A percentile compares a stretch with the other conserved stretches of the same genome.
Conservation (phyloP, 2,329 filamentous ascomycete genomes). For the Mariannaea elegans region DNA sequence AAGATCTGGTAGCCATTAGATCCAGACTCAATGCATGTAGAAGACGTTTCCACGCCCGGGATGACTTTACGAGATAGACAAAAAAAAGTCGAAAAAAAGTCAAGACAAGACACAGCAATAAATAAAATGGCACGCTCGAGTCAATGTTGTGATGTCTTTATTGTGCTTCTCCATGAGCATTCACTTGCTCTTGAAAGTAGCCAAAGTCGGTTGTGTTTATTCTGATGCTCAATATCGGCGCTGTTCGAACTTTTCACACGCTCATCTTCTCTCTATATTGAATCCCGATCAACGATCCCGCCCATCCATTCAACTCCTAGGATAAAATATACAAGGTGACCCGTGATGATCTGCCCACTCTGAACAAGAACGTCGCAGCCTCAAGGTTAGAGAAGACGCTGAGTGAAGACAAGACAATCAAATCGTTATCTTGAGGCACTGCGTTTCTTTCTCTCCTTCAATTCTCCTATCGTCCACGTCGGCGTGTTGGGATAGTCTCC, state of each 20-base stretch:
- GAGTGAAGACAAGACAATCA: neutral
- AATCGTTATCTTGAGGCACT: slow-evolving; percentile 1
- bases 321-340: neutral
- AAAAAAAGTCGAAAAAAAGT: slow-evolving; percentile 31
- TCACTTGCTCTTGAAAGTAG: no score
- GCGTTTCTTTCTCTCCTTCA: slow-evolving; percentile 5
- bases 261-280: no score
- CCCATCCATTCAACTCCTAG: neutral
- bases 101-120: neutral
- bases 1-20: slow-evolving; percentile 20
- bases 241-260: no score
- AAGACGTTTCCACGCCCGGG: slow-evolving; percentile 28
- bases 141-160: neutral
- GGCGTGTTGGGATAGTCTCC: neutral
- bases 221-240: no score
- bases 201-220: no score
- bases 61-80: slow-evolving; percentile 41
- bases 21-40: slow-evolving; percentile 24
- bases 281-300: no score
- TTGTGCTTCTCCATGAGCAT: neutral
- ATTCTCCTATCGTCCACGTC: neutral
- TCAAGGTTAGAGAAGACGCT: neutral
- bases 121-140: neutral
- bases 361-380: neutral
- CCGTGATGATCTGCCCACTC: neutral